These are phyloP conservation scores for Cercospora sp. DNA, from an alignment of 2,329 filamentous ascomycete genomes.

Conservation along the genomic window DNA sequence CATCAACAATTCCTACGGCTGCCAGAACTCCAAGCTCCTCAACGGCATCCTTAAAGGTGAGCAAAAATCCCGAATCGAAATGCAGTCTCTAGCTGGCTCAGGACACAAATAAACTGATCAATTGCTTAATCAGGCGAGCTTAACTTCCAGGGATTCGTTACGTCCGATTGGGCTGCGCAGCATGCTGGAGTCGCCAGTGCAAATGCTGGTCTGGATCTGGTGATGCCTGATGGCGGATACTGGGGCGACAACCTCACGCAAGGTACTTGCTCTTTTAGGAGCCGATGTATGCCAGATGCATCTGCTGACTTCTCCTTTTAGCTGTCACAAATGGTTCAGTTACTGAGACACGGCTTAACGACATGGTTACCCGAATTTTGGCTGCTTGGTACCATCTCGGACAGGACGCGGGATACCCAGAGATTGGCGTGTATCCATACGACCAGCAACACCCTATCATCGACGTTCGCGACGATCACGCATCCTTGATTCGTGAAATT, in stretches of 20 bases:
- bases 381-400: slow-evolving; percentile 58
- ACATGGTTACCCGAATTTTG: slow-evolving; percentile 57
- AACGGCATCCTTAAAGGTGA: slow-evolving; percentile 54
- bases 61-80: too few relatives aligned
- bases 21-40: slow-evolving; percentile 61
- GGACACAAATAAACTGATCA: neutral
- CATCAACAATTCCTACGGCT: slow-evolving; percentile 64
- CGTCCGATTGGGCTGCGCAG: slow-evolving; percentile 65
- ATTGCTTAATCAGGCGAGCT: slow-evolving; percentile 64
- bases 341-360: slow-evolving; percentile 54
- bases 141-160: slow-evolving; percentile 67
- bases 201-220: slow-evolving; percentile 64
- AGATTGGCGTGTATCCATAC: slow-evolving; percentile 25
- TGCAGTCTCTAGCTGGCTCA: too few relatives aligned
- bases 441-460: slow-evolving; percentile 51
- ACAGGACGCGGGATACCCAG: slow-evolving; percentile 49
- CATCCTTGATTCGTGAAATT: slow-evolving; percentile 41
- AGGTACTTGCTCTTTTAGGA: neutral
- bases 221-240: slow-evolving; percentile 55
- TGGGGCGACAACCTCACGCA: slow-evolving; percentile 42
- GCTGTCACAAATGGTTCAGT: slow-evolving; percentile 60
- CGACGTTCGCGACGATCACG: slow-evolving; percentile 56
- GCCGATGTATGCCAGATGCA: neutral
- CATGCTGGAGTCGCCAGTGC: slow-evolving; percentile 60
- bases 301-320: neutral